These are phyloP conservation scores for Porogramme epimiltina DNA, from an alignment of 1,284 basidiomycete genomes.

Conservation along the genomic window DNA sequence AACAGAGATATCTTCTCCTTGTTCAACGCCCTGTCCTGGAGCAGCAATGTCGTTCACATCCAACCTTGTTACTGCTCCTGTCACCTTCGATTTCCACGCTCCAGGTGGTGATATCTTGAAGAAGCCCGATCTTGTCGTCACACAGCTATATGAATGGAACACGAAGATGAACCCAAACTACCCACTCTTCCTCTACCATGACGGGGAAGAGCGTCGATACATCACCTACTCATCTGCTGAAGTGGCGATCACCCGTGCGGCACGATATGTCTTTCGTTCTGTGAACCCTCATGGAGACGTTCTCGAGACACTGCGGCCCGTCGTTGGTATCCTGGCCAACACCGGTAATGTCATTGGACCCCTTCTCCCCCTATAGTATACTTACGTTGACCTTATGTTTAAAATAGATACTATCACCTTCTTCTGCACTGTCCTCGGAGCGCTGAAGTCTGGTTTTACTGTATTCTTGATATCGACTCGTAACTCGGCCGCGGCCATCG, in stretches of 20 bases:
- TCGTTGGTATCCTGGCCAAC: slow-evolving; percentile 21
- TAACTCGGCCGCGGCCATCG: slow-evolving; percentile 38
- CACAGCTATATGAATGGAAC: slow-evolving; percentile 15
- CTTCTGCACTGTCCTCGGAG: slow-evolving; percentile 29
- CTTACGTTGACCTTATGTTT: neutral
- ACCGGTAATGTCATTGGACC: neutral
- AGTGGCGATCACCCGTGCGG: slow-evolving; percentile 16
- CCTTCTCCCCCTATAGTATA: neutral
- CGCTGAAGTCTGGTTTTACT: slow-evolving; percentile 30
- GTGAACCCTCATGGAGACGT: slow-evolving; percentile 4
- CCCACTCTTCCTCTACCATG: slow-evolving; percentile 20
- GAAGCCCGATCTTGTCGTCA: neutral
- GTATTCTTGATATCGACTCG: slow-evolving; percentile 42
- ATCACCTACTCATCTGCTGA: slow-evolving; percentile 15
- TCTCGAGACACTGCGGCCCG: neutral
- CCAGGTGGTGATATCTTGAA: slow-evolving; percentile 2
- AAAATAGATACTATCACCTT: slow-evolving; percentile 39
- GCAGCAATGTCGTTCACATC: too few relatives aligned
- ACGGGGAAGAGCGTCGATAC: neutral
- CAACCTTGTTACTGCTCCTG: neutral
- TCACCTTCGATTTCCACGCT: slow-evolving; percentile 10
- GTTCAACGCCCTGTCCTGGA: too few relatives aligned
- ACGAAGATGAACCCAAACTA: slow-evolving; percentile 17
- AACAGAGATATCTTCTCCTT: too few relatives aligned
- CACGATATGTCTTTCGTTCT: slow-evolving; percentile 12